Base-by-base conservation (phyloP, 768 basidiomycete species). In the Daedaleopsis nitida region DNA sequence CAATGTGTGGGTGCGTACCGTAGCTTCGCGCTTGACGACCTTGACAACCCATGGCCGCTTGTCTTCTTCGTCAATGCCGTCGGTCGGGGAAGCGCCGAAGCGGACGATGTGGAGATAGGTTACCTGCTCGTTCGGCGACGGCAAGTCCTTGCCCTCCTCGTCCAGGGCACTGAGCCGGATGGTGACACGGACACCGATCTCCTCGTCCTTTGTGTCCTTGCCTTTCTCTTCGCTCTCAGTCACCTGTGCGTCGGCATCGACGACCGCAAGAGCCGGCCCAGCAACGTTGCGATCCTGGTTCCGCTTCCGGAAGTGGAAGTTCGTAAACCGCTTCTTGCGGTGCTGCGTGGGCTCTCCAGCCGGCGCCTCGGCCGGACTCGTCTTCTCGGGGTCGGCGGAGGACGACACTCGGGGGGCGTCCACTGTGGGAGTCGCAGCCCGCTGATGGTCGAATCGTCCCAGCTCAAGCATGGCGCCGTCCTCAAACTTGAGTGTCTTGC, bases 21-120 rank as follows among this genome's bases (percentile, higher is more conserved):
- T 88, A 35, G 95, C 95, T 73, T 98, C 95, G 47, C 95, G 84
- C 72, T 94, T 91, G 59, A 95, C 88, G 42, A 98, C 95, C 70
- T 89, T 92, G 71, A 96, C 92, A 19, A 95, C 87, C 94, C 94
- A 98, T 3, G 92, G 86, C 42, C 91, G 78, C 12, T 78, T 77
- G 66, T 93, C 73, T 19, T 72, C 75, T 23, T 76, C 79, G n/a
- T 59, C 62, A 45, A 48, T 59, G 4, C 61, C 66, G 42, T 68
- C 64, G 4, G 60, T 58, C 7, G 71, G 64, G 24, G 79, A 74
- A 42, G 76, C 72, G 0, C 88, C 89, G 62, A 91, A 80, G 17
- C 92, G 82, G 16, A 92, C 85, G 62, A 98, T 83, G 58, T 94
- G 90, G 48, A 97, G 79, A 72, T 95, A 96, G 0, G 94, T 96